A percentile compares a stretch with the other conserved stretches of the same genome.
phyloP scores from a whole-genome alignment of 352 stramenopile species.

The Phytophthora macrochlamydospora region DNA sequence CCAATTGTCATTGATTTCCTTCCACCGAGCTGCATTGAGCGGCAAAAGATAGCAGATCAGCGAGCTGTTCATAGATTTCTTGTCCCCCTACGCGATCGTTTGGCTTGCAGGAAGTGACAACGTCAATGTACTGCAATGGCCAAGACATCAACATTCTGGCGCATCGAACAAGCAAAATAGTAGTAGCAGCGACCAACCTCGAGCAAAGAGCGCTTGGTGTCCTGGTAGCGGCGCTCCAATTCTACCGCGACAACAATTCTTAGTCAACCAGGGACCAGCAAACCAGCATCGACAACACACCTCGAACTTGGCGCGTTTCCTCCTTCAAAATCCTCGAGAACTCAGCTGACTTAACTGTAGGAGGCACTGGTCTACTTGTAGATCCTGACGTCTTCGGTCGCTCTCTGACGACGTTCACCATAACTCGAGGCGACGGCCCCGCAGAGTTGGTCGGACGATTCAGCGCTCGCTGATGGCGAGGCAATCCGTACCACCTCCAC shows the following conservation, averaged over 20 bases:
- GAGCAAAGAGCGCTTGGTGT: conserved; percentile 59
- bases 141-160: too few species aligned
- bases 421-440: conserved; percentile 10
- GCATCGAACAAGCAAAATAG: too few species aligned
- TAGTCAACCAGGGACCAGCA: not conserved
- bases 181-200: conserved; percentile 28
- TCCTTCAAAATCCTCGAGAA: conserved; percentile 42
- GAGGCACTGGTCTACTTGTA: not conserved
- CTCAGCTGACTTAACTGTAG: conserved; percentile 27
- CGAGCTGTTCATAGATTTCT: conserved; percentile 66
- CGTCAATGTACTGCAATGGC: conserved; percentile 42
- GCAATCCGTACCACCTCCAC: conserved; percentile 20
- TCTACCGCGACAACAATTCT: conserved; percentile 21
- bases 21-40: conserved; percentile 27
- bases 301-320: conserved; percentile 47
- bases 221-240: conserved; percentile 56
- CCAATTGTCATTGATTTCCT: not conserved
- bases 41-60: conserved; percentile 52
- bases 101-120: conserved; percentile 55
- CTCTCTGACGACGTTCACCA: not conserved
- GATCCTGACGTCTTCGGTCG: conserved; percentile 1
- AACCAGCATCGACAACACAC: conserved; percentile 9
- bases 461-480: conserved; percentile 7
- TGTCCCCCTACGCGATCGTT: conserved; percentile 47
- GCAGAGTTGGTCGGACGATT: conserved; percentile 17